phyloP scores from a whole-genome alignment of 257 asterid species.

The Anisodus tanguticus region DNA sequence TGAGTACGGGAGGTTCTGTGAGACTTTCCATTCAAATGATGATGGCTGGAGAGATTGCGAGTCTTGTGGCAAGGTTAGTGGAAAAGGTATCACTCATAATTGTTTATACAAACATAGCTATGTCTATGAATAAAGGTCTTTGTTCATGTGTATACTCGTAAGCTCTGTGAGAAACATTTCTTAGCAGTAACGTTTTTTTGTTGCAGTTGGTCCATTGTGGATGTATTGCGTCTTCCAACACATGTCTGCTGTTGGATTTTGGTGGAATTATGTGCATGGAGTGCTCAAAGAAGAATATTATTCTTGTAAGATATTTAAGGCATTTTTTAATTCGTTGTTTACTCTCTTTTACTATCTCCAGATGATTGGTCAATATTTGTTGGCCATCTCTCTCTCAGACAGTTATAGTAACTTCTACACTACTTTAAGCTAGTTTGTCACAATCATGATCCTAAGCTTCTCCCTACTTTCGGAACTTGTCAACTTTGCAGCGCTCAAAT shows the following conservation, averaged over 20 bases:
- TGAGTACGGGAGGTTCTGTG: constrained; percentile 76
- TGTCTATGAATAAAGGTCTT: background rate
- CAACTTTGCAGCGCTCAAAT: background rate
- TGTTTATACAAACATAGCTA: background rate
- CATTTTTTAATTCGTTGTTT: constrained; percentile 12
- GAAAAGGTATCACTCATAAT: constrained; percentile 25
- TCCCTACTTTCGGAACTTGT: background rate
- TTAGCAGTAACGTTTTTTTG: background rate
- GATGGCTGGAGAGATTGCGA: constrained; percentile 93
- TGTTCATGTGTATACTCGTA: background rate
- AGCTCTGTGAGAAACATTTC: background rate
- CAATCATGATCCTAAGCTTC: background rate
- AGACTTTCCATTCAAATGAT: constrained; percentile 65
- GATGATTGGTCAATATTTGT: constrained; percentile 19
- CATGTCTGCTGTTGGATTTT: constrained; percentile 69
- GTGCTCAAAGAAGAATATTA: constrained; percentile 69
- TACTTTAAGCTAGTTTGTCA: background rate
- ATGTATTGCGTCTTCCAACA: constrained; percentile 70
- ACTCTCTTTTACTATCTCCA: constrained; percentile 8
- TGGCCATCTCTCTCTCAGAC: background rate
- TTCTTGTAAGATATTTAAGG: constrained; percentile 55
- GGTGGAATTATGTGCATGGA: constrained; percentile 86
- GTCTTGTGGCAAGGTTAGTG: constrained; percentile 74
- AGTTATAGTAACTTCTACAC: background rate
- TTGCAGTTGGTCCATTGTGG: constrained; percentile 85